phyloP scores from a whole-genome alignment of 306 rosid species.

The Prunus padus region DNA sequence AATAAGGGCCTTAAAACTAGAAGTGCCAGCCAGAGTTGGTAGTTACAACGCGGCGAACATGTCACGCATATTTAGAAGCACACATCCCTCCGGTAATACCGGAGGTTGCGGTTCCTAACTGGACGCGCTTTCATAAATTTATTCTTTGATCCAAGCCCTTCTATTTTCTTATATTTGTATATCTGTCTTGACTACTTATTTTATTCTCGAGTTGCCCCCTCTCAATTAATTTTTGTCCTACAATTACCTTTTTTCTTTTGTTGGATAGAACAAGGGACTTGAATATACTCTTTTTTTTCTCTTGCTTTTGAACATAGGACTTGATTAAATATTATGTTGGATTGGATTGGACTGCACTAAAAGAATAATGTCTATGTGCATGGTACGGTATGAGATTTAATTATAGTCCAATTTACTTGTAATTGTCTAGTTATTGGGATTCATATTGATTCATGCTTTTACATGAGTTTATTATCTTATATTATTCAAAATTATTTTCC shows the following conservation, averaged over 20 bases:
- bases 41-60: slow-evolving; percentile 19
- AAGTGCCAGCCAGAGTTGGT: no score
- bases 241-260: neutral
- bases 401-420: neutral
- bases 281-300: no score
- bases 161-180: neutral
- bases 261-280: no score
- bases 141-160: neutral
- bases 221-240: neutral
- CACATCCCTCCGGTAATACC: neutral
- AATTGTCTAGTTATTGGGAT: neutral
- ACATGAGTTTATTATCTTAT: no score
- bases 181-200: neutral
- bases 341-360: neutral
- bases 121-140: neutral
- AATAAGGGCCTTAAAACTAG: neutral
- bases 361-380: neutral
- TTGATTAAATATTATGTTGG: neutral
- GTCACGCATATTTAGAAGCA: neutral
- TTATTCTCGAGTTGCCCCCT: neutral
- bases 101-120: neutral
- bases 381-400: neutral
- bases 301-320: neutral
- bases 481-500: no score
- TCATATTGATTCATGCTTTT: neutral